These are phyloP conservation scores for Elsinoe necatrix DNA, from an alignment of 2,329 filamentous ascomycete genomes.

Conservation along the genomic window DNA sequence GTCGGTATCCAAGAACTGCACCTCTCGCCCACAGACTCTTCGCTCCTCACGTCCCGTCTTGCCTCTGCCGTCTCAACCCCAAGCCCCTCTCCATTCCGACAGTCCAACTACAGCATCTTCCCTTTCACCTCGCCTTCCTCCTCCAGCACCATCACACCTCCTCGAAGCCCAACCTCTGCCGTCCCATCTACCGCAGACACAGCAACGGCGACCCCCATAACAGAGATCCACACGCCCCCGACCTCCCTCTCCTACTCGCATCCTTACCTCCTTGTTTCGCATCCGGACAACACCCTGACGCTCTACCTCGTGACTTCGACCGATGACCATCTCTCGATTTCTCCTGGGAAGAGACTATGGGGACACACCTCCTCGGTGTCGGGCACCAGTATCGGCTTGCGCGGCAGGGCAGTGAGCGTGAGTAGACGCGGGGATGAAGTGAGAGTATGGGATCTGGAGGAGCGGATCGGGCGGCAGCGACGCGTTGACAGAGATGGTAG, in stretches of 20 bases:
- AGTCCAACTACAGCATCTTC: constrained; percentile 9
- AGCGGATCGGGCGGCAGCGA: background rate
- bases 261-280: constrained; percentile 74
- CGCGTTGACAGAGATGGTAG: background rate
- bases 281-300: constrained; percentile 80
- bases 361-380: constrained; percentile 87
- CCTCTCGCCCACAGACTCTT: constrained; percentile 44
- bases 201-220: constrained; percentile 18
- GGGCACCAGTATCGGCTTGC: constrained; percentile 72
- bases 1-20: constrained; percentile 86
- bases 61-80: constrained; percentile 43
- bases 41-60: constrained; percentile 41
- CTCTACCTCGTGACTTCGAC: constrained; percentile 74
- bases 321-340: constrained; percentile 56
- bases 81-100: constrained; percentile 32
- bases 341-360: constrained; percentile 69
- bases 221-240: constrained; percentile 34
- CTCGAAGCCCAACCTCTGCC: background rate
- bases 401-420: constrained; percentile 84
- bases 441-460: constrained; percentile 84
- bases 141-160: constrained; percentile 18
- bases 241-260: constrained; percentile 53
- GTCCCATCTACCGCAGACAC: background rate
- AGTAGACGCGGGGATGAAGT: constrained; percentile 61
- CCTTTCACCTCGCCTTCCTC: constrained; percentile 19